Percentiles rank a stretch among this genome's conserved stretches.
phyloP scores from a whole-genome alignment of 2,329 filamentous ascomycete species.

The Trichophyton benhamiae region DNA sequence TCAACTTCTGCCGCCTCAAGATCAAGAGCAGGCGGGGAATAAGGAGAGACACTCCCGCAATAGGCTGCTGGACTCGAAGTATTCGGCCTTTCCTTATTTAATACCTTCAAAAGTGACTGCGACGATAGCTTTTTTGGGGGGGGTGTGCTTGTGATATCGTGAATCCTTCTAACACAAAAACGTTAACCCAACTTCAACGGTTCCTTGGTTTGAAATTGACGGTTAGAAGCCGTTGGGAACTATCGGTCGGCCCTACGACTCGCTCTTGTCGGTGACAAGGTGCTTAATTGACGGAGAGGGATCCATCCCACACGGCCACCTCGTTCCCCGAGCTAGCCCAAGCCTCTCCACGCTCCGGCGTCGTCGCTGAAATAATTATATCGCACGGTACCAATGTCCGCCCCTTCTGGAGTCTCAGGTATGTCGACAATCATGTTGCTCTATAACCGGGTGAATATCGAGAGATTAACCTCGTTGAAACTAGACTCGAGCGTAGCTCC shows the following conservation, averaged over 20 bases:
- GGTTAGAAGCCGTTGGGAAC: not conserved
- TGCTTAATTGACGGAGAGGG: not conserved
- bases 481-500: slow-evolving; percentile 1
- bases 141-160: not conserved
- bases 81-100: not conserved
- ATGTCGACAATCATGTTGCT: not conserved
- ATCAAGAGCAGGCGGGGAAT: not conserved
- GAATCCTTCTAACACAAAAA: not conserved
- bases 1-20: too few species aligned
- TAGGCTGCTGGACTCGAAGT: not conserved
- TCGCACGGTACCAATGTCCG: not conserved
- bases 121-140: not conserved
- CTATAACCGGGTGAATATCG: not conserved
- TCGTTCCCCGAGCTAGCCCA: not conserved
- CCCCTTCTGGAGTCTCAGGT: not conserved
- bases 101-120: not conserved
- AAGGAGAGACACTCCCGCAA: not conserved
- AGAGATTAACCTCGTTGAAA: not conserved
- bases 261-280: not conserved
- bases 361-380: not conserved
- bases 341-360: not conserved
- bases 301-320: not conserved
- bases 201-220: not conserved
- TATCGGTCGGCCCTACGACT: not conserved
- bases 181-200: not conserved